phyloP scores from a whole-genome alignment of 768 basidiomycete species.

The Lepiota subincarnata region DNA sequence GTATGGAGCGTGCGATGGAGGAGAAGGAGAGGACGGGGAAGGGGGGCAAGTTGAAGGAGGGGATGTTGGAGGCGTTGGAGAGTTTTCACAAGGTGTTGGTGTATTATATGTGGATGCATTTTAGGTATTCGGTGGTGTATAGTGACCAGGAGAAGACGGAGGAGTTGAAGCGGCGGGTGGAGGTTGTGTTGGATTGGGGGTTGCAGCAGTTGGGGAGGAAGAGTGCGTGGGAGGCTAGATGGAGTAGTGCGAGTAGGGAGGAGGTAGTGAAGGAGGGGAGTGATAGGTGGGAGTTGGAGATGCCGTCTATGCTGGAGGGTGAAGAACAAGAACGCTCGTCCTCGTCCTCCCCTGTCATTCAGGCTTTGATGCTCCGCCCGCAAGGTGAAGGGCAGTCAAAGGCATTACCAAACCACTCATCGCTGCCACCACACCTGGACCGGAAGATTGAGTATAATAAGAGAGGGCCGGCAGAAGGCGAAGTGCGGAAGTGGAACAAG shows the following conservation, averaged over 20 bases:
- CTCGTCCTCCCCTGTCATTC: no score
- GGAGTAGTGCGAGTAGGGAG: neutral
- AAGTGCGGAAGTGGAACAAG: neutral
- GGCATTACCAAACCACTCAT: no score
- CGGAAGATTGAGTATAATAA: no score
- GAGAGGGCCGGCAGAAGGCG: no score
- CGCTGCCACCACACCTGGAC: no score
- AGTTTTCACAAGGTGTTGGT: conserved; percentile 58
- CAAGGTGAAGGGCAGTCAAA: no score
- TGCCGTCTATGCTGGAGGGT: no score
- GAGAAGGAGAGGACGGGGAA: conserved; percentile 18
- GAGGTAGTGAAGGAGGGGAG: no score
- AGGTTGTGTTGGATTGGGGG: conserved; percentile 9
- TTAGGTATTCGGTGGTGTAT: neutral
- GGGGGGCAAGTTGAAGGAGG: neutral
- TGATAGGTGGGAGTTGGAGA: neutral
- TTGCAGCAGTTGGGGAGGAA: neutral
- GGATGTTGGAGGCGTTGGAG: conserved; percentile 43
- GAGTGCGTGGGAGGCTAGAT: neutral
- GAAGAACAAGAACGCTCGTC: no score
- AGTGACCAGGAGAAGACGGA: neutral
- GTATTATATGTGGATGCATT: neutral
- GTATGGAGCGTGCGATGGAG: conserved; percentile 34
- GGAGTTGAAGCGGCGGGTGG: conserved; percentile 6
- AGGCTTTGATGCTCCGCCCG: no score